Percentiles rank a stretch among this genome's conserved stretches.
phyloP scores from a whole-genome alignment of 495 filamentous ascomycete species.

The Cercophora samala region DNA sequence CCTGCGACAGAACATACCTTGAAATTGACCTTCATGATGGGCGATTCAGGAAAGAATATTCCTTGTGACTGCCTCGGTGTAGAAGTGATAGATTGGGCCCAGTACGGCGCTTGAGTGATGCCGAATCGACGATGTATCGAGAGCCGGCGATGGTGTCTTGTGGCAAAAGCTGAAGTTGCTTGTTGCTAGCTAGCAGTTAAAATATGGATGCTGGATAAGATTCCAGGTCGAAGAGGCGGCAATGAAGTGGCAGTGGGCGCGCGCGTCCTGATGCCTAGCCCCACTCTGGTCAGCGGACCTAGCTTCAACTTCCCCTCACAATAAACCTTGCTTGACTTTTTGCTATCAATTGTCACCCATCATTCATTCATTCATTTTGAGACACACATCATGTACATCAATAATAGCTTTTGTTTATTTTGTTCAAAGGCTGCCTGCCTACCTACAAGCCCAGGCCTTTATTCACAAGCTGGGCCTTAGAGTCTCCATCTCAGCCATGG shows the following conservation, averaged over 20 bases:
- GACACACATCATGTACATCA: neutral
- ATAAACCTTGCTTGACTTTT: neutral
- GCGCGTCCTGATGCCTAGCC: slow-evolving; percentile 2
- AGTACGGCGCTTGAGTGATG: neutral
- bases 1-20: slow-evolving; percentile 37
- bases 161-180: slow-evolving; percentile 16
- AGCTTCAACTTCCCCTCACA: neutral
- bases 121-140: neutral
- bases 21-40: slow-evolving; percentile 52
- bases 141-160: slow-evolving; percentile 12
- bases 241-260: neutral
- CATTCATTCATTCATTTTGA: neutral
- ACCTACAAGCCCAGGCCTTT: neutral
- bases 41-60: slow-evolving; percentile 17
- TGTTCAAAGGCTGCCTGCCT: neutral
- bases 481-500: neutral
- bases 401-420: neutral
- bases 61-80: neutral
- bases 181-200: neutral
- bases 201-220: neutral
- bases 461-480: neutral
- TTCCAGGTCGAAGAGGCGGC: neutral
- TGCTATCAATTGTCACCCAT: neutral
- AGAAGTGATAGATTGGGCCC: slow-evolving; percentile 3
- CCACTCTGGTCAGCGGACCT: slow-evolving; percentile 11